These are phyloP conservation scores for Talaromyces sp. DNA, from an alignment of 2,329 filamentous ascomycete species.

Conservation along the genomic window DNA sequence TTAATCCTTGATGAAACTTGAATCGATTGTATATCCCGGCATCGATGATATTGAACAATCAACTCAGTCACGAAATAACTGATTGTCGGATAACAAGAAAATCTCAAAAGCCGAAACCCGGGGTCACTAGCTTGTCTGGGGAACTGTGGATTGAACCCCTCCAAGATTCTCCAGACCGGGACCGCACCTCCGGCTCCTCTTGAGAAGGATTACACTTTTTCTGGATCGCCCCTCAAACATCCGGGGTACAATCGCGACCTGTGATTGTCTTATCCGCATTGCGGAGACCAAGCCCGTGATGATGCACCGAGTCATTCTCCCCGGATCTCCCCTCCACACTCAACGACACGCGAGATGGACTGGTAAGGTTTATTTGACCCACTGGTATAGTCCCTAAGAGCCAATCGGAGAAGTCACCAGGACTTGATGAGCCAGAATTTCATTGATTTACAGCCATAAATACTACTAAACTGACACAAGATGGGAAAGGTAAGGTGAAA, in stretches of 20 bases:
- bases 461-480: neutral
- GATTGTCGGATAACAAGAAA: neutral
- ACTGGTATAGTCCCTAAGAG: constrained; percentile 6
- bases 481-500: neutral
- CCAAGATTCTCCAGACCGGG: neutral
- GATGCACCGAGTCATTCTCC: constrained; percentile 20
- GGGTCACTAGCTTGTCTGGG: neutral
- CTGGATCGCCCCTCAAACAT: neutral
- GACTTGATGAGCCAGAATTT: neutral
- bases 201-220: neutral
- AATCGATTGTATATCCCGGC: too few relatives aligned
- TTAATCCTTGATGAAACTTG: too few relatives aligned
- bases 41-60: too few relatives aligned
- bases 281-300: constrained; percentile 16
- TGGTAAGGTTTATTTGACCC: constrained; percentile 15
- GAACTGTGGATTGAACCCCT: neutral
- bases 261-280: neutral
- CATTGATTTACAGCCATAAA: neutral
- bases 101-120: neutral
- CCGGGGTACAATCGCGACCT: constrained; percentile 7
- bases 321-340: constrained; percentile 30
- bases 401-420: constrained; percentile 22
- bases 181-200: neutral
- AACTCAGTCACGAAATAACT: too few relatives aligned
- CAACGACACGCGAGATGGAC: constrained; percentile 9